Base-by-base conservation (phyloP, 495 filamentous ascomycete species). In the Glutinoglossum americanum region DNA sequence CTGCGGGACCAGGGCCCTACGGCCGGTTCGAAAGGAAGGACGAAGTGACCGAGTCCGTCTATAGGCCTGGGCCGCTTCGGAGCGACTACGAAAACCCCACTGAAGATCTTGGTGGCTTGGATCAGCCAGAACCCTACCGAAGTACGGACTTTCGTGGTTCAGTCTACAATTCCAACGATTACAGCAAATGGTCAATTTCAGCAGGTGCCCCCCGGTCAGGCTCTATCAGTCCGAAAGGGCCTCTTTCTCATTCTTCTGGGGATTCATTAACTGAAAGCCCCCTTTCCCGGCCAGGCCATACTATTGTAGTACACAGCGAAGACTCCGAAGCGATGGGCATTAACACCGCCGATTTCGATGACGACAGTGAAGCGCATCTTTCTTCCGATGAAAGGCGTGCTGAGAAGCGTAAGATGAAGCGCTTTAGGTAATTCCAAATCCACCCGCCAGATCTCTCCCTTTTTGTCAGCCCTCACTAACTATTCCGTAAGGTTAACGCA, bases 401-500 rank as follows among this genome's bases (percentile, higher is more conserved):
- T 32, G 49, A 53, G 49, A 53, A 45, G 27, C 54, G 54, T 33
- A 56, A 56, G 54, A 56, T 56, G 54, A 56, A 45, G 15, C 32
- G 54, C n/a, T 56, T 56, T 23, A 21, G 54, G 54, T 56, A 56
- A 56, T 1, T 25, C 15, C 17, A 23, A 5, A 17, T 15, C 19
- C 13, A 27, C 28, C 26, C 15, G 3, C 19, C 49, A 27, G 53
- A 33, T 9, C 30, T 33, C 30, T 33, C 37, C 54, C 19, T 27
- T 56, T 23, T 30, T 19, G 53, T 1, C 32, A 28, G 25, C 49
- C 11, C 26, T 53, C 11, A 53, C 11, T 32, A 13, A 53, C 28
- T 28, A 17, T 53, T 19, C 1, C 1, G 15, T 39, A 64, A 97
- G 90, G 60, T 80, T 97, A 61, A 97, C 90, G 13, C 90, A 96